phyloP scores from a whole-genome alignment of 345 rosid species.

The Salix arbutifolia region DNA sequence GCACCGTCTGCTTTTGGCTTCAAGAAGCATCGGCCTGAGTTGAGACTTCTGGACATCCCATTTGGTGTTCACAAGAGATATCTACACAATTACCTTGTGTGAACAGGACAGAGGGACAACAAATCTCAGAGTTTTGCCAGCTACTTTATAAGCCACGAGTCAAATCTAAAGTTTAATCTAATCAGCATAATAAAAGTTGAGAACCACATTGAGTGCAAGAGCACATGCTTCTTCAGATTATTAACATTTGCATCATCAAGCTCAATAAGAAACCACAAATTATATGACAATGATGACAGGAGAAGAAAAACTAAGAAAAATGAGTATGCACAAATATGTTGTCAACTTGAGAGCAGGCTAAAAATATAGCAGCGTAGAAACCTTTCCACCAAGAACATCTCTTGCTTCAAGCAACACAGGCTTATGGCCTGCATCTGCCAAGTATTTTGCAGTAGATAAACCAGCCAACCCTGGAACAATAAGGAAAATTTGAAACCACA shows the following conservation, averaged over 20 bases:
- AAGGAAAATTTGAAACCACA: background rate
- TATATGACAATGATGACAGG: background rate
- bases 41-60: too few species aligned
- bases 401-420: conserved; percentile 79
- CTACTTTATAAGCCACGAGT: too few species aligned
- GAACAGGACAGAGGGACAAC: too few species aligned
- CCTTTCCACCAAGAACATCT: conserved; percentile 99
- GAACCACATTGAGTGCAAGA: background rate
- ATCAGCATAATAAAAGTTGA: too few species aligned
- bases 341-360: background rate
- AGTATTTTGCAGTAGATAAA: conserved; percentile 83
- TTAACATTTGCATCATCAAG: background rate
- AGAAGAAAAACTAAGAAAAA: background rate
- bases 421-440: conserved; percentile 92
- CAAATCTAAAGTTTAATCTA: too few species aligned
- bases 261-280: background rate
- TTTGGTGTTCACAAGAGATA: too few species aligned
- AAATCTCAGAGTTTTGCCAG: too few species aligned
- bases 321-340: background rate
- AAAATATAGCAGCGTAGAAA: conserved; percentile 18
- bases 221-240: background rate
- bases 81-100: too few species aligned
- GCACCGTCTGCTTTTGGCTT: too few species aligned
- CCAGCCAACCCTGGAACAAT: conserved; percentile 80
- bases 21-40: too few species aligned